Percentiles rank a stretch among this genome's conserved stretches.
Conservation (phyloP, 1,284 basidiomycete species). For the Apiotrichum gamsii region DNA sequence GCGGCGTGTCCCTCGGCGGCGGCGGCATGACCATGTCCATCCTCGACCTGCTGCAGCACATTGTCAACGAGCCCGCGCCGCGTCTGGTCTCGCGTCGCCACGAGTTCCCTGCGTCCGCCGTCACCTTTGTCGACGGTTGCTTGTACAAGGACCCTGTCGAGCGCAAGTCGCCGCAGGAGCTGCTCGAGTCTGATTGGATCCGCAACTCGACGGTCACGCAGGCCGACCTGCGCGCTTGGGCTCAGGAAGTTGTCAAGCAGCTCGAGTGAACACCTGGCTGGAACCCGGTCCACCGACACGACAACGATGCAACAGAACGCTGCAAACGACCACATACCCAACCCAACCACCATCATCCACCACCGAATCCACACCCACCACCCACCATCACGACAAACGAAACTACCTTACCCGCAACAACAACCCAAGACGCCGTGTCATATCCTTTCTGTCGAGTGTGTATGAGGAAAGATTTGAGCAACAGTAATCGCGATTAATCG, state of each 20-base stretch:
- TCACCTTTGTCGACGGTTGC: conserved; percentile 74
- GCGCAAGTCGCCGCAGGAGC: conserved; percentile 70
- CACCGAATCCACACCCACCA: neutral
- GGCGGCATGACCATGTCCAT: conserved; percentile 96
- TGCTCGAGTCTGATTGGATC: conserved; percentile 52
- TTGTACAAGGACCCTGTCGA: conserved; percentile 72
- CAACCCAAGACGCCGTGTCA: neutral
- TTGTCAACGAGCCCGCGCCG: conserved; percentile 93
- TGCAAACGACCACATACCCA: no score
- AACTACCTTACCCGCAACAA: neutral
- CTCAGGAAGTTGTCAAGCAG: conserved; percentile 12
- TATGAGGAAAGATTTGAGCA: no score
- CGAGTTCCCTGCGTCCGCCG: conserved; percentile 60
- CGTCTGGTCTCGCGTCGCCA: conserved; percentile 54
- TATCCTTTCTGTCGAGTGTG: no score
- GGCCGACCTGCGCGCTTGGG: conserved; percentile 33
- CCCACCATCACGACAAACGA: neutral
- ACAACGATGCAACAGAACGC: neutral
- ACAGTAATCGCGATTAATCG: no score
- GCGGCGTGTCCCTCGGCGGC: conserved; percentile 69
- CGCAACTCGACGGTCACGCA: conserved; percentile 27
- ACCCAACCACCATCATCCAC: neutral
- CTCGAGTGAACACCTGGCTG: neutral
- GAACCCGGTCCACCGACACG: neutral
- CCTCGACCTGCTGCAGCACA: conserved; percentile 91